These are phyloP conservation scores for Trametes sanguinea DNA, from an alignment of 768 basidiomycete genomes.

Conservation along the genomic window DNA sequence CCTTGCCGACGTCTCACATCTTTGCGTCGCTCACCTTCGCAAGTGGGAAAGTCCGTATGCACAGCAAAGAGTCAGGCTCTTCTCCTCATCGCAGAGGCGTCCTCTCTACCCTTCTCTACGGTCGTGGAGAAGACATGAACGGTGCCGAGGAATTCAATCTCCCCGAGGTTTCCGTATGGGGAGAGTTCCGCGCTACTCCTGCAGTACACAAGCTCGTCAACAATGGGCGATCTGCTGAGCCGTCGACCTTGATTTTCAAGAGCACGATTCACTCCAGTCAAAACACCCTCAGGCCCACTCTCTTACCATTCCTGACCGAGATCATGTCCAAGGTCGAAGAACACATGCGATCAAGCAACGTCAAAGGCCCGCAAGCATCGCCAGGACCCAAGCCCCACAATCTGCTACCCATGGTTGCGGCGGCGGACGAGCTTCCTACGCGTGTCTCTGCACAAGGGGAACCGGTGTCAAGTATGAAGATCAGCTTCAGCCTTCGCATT, in stretches of 20 bases:
- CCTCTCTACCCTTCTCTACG: conserved; percentile 41
- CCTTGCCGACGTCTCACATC: conserved; percentile 58
- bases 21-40: conserved; percentile 72
- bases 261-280: conserved; percentile 87
- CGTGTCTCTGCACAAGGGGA: conserved; percentile 20
- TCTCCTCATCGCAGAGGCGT: conserved; percentile 38
- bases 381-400: conserved; percentile 9
- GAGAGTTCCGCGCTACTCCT: conserved; percentile 71
- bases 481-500: conserved; percentile 88
- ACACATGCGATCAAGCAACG: conserved; percentile 60
- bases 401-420: conserved; percentile 9
- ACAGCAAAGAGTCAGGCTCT: conserved; percentile 49
- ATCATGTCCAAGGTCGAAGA: conserved; percentile 68
- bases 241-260: conserved; percentile 77
- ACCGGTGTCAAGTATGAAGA: conserved; percentile 54
- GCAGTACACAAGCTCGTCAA: conserved; percentile 40
- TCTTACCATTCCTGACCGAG: conserved; percentile 85
- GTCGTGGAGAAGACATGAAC: conserved; percentile 43
- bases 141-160: conserved; percentile 70
- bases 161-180: conserved; percentile 80
- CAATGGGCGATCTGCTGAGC: conserved; percentile 36
- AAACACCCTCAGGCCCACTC: conserved; percentile 78
- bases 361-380: conserved; percentile 20
- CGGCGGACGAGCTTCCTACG: conserved; percentile 18
- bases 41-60: conserved; percentile 82